phyloP scores from a whole-genome alignment of 2,329 filamentous ascomycete species.

The Penicillium nordicum region DNA sequence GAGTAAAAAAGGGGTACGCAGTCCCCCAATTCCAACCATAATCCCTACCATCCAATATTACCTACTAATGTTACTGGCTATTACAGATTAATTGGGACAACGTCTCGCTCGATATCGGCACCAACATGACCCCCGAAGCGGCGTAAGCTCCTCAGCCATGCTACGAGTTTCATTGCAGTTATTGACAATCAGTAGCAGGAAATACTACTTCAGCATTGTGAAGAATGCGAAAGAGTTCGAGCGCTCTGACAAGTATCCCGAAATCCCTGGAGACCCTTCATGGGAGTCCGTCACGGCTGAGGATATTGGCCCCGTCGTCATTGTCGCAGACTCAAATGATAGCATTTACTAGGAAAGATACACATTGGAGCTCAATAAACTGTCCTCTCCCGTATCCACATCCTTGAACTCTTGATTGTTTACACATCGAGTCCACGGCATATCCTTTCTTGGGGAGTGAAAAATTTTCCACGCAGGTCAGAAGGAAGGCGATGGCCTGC shows the following conservation, averaged over 20 bases:
- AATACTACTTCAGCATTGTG: neutral
- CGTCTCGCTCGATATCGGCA: neutral
- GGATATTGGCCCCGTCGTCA: neutral
- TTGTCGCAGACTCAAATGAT: neutral
- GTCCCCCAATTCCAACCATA: neutral
- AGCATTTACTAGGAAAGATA: neutral
- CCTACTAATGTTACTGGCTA: neutral
- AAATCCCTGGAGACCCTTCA: neutral
- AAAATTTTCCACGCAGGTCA: neutral
- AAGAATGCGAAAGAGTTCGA: neutral
- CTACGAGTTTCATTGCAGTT: too few species aligned
- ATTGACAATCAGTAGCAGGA: neutral
- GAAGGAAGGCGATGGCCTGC: neutral
- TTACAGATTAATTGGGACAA: neutral
- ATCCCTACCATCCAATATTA: neutral
- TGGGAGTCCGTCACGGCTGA: neutral
- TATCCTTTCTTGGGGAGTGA: neutral
- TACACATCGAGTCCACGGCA: neutral
- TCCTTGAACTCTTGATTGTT: neutral
- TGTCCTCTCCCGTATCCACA: neutral
- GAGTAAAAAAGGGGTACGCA: neutral
- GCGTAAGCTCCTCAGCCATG: neutral
- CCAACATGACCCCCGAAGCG: neutral
- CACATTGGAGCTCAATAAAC: neutral
- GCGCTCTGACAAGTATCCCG: neutral